Evolutionary conservation across 2,329 filamentous ascomycete genomes (phyloP).

Genomic region (Fusarium heterosporum): DNA sequence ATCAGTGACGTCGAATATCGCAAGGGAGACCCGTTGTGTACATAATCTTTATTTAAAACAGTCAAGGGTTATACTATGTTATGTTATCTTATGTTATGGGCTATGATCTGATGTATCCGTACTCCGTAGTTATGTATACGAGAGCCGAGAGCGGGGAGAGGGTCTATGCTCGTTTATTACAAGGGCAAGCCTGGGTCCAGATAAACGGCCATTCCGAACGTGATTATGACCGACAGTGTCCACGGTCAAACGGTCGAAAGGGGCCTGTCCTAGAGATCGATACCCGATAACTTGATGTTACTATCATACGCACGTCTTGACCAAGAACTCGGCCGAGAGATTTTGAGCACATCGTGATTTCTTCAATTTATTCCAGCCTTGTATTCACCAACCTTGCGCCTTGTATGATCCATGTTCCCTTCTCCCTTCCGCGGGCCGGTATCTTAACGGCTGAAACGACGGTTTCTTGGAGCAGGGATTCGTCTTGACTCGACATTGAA

Average conservation of each 20-base stretch:
- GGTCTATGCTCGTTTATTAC: slow-evolving; percentile 17
- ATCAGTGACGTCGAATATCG: slow-evolving; percentile 23
- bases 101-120: slow-evolving; percentile 33
- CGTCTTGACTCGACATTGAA: slow-evolving; percentile 4
- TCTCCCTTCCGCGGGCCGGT: slow-evolving; percentile 27
- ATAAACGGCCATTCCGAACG: slow-evolving; percentile 22
- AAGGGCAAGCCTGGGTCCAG: slow-evolving; percentile 17
- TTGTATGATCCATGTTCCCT: slow-evolving; percentile 26
- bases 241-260: neutral
- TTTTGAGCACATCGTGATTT: slow-evolving; percentile 6
- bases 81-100: slow-evolving; percentile 10
- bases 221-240: slow-evolving; percentile 3
- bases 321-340: slow-evolving; percentile 5
- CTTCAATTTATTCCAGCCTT: slow-evolving; percentile 11
- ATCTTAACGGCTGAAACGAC: slow-evolving; percentile 36
- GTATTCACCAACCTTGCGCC: slow-evolving; percentile 7
- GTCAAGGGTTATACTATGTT: slow-evolving; percentile 13
- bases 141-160: slow-evolving; percentile 24
- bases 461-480: slow-evolving; percentile 20
- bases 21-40: slow-evolving; percentile 22
- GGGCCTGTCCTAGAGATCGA: neutral
- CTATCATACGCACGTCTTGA: slow-evolving; percentile 1
- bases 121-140: slow-evolving; percentile 1
- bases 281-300: slow-evolving; percentile 7
- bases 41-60: slow-evolving; percentile 30